Evolutionary conservation across 148 eudicot species (phyloP).

Genomic region (Drosera capensis): DNA sequence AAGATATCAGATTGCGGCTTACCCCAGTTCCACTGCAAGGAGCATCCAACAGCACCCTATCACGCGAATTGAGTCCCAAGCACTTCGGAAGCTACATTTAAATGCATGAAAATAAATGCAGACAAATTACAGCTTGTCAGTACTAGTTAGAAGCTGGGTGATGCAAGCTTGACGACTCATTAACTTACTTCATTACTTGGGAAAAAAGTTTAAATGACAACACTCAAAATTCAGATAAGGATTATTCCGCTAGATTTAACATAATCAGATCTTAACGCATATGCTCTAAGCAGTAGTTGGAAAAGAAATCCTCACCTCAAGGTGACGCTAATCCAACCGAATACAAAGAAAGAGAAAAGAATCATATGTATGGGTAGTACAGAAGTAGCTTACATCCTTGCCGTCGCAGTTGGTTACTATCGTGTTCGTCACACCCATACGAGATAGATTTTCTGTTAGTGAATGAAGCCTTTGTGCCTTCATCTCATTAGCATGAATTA

Average conservation of each 20-base stretch:
- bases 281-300: too few relatives aligned
- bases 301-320: too few relatives aligned
- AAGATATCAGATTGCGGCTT: slow-evolving; percentile 14
- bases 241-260: too few relatives aligned
- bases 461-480: slow-evolving; percentile 74
- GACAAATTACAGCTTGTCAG: not conserved
- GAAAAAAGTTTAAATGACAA: too few relatives aligned
- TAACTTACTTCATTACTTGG: too few relatives aligned
- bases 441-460: slow-evolving; percentile 73
- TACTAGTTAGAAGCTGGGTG: not conserved
- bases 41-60: slow-evolving; percentile 85
- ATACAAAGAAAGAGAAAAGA: too few relatives aligned
- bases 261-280: too few relatives aligned
- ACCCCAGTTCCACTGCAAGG: slow-evolving; percentile 99
- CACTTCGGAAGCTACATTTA: slow-evolving; percentile 65
- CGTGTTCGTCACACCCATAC: slow-evolving; percentile 96
- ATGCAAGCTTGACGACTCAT: not conserved
- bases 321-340: too few relatives aligned
- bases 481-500: slow-evolving; percentile 90
- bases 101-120: slow-evolving; percentile 3
- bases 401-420: slow-evolving; percentile 81
- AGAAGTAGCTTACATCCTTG: slow-evolving; percentile 72
- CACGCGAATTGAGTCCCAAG: slow-evolving; percentile 66
- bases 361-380: too few relatives aligned
- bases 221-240: too few relatives aligned